Conservation (phyloP, 306 rosid species). For the Inga oerstediana region DNA sequence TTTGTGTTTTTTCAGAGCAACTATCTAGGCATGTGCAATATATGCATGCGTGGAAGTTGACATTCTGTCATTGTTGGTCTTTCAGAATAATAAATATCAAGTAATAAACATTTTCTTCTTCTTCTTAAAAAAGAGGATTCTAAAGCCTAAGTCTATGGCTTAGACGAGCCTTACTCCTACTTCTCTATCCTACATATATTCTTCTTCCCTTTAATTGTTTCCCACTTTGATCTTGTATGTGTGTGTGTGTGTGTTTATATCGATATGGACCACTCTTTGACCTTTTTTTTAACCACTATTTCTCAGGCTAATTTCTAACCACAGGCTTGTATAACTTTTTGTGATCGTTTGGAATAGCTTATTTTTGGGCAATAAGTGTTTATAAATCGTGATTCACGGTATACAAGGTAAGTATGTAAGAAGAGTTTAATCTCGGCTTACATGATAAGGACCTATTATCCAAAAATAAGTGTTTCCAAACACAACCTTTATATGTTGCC, state of each 20-base stretch:
- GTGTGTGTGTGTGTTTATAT: neutral
- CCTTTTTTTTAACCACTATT: slow-evolving; percentile 10
- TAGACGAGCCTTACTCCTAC: slow-evolving; percentile 41
- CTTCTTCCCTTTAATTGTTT: slow-evolving; percentile 41
- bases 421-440: too few species aligned
- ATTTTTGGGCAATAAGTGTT: too few species aligned
- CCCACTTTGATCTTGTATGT: slow-evolving; percentile 39
- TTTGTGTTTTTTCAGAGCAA: slow-evolving; percentile 41
- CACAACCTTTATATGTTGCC: neutral
- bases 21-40: slow-evolving; percentile 55
- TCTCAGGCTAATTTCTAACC: slow-evolving; percentile 29
- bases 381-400: too few species aligned
- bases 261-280: slow-evolving; percentile 48
- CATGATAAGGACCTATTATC: too few species aligned
- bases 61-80: slow-evolving; percentile 50
- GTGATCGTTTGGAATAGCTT: too few species aligned
- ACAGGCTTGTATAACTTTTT: neutral
- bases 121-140: slow-evolving; percentile 38
- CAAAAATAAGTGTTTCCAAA: too few species aligned
- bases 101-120: slow-evolving; percentile 28
- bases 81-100: slow-evolving; percentile 46
- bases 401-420: too few species aligned
- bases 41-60: slow-evolving; percentile 43
- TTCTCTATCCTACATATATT: slow-evolving; percentile 50
- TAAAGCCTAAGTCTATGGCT: slow-evolving; percentile 54